These are phyloP conservation scores for Trypanosoma lewisi DNA, from an alignment of 208 protist genomes.

Conservation along the genomic window DNA sequence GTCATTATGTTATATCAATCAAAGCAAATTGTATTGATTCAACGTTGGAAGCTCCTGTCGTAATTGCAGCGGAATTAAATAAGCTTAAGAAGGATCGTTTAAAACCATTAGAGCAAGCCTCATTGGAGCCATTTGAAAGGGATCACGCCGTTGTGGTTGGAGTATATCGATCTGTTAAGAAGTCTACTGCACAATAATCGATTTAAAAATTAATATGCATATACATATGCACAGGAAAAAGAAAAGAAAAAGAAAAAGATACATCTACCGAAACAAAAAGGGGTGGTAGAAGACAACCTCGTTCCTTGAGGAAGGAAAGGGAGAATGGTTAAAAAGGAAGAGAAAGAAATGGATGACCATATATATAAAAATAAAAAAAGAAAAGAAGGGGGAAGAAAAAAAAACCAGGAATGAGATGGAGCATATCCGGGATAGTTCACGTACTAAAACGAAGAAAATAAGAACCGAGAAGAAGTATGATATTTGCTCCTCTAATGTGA, in stretches of 20 bases:
- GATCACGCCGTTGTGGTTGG: conserved; percentile 99
- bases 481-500: background rate
- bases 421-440: background rate
- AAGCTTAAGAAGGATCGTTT: conserved; percentile 97
- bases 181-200: conserved; percentile 26
- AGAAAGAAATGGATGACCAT: background rate
- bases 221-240: conserved; percentile 3
- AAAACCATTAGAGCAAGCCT: conserved; percentile 98
- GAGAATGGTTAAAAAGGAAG: background rate
- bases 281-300: too few relatives aligned
- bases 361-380: too few relatives aligned
- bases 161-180: conserved; percentile 85
- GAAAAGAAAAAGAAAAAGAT: conserved; percentile 22
- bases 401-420: too few relatives aligned
- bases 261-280: conserved; percentile 13
- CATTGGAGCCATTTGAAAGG: conserved; percentile 99
- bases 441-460: background rate
- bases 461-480: too few relatives aligned
- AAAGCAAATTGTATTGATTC: conserved; percentile 99
- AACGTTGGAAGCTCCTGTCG: conserved; percentile 94
- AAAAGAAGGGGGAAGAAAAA: too few relatives aligned
- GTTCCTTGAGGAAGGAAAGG: background rate
- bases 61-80: conserved; percentile 98
- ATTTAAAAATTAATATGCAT: conserved; percentile 12
- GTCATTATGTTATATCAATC: conserved; percentile 99